Evolutionary conservation across 345 rosid genomes (phyloP).

Genomic region (Adansonia digitata): DNA sequence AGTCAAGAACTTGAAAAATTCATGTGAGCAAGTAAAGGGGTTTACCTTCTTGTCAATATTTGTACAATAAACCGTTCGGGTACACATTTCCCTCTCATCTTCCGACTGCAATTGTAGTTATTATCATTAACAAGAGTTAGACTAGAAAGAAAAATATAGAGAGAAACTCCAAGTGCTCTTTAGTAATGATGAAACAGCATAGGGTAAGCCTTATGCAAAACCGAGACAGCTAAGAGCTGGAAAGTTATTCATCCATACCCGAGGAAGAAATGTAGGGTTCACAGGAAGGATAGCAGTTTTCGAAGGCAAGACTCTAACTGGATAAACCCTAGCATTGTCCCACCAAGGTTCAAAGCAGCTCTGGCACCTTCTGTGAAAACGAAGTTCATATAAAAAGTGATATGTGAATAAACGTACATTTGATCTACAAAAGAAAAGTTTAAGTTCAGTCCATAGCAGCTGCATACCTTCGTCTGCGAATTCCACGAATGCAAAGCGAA

Average conservation of each 20-base stretch:
- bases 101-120: conserved; percentile 60
- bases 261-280: conserved; percentile 85
- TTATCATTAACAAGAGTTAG: not conserved
- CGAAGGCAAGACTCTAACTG: conserved; percentile 83
- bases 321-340: conserved; percentile 89
- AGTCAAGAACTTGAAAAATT: not conserved
- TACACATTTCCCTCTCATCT: conserved; percentile 93
- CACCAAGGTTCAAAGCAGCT: conserved; percentile 69
- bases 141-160: conserved; percentile 5
- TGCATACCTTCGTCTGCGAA: conserved; percentile 80
- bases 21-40: not conserved
- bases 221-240: not conserved
- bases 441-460: conserved; percentile 9
- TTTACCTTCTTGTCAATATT: conserved; percentile 86
- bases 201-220: conserved; percentile 1
- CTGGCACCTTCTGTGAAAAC: conserved; percentile 62
- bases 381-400: conserved; percentile 13
- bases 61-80: conserved; percentile 88
- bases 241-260: conserved; percentile 38
- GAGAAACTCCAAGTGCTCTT: not conserved
- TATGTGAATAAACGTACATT: conserved; percentile 1
- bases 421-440: not conserved
- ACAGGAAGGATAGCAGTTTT: conserved; percentile 97
- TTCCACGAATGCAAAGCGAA: conserved; percentile 93
- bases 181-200: not conserved